Evolutionary conservation across 768 basidiomycete species (phyloP), one percentile per base, ranked within the genome.

Genomic region (Pisolithus albus): DNA sequence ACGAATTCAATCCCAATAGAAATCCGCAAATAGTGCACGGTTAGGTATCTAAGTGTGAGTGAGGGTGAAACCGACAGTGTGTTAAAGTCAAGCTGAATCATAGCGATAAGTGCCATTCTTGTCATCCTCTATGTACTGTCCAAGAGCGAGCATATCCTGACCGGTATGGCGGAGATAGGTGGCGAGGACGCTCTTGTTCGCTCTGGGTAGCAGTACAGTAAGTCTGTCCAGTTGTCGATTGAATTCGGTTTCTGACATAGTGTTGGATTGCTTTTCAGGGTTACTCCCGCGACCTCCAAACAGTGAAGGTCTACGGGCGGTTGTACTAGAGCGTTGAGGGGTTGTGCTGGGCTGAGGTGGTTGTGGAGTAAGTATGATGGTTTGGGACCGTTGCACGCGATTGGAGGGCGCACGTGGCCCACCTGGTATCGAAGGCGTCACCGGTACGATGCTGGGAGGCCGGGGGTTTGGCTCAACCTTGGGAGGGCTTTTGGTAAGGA

Each of bases 71-170:
- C 34, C 30, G 49, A 23, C 44, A 44, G n/a, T 47, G 34, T 46
- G 49, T 46, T 55, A 50, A 50, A 36, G 39, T 54, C 50, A 56
- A 63, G 59, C 9, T 23, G 26, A 72, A 38, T 69, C 64, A 40
- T 63, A 55, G 52, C 74, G 72, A 45, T 89, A 62, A 43, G 72
- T 75, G 30, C 87, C 87, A 60, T 83, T 86, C 70, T 84, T 85
- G 64, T 89, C 86, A 56, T 92, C 89, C 56, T 89, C 88, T 10
- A 92, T 72, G 64, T 88, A 92, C 62, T 88, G 84, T 15, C 87
- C 87, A 58, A 92, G 88, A n/a, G 89, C 89, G 40, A 88, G 70
- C 40, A 90, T 85, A 65, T 89, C 88, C 61, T 87, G 81, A 19
- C 89, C 89, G 9, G 87, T 74, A 9, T 84, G 76, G 26, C 79